Base-by-base conservation (phyloP, 768 basidiomycete species). In the Lactarius psammicola region DNA sequence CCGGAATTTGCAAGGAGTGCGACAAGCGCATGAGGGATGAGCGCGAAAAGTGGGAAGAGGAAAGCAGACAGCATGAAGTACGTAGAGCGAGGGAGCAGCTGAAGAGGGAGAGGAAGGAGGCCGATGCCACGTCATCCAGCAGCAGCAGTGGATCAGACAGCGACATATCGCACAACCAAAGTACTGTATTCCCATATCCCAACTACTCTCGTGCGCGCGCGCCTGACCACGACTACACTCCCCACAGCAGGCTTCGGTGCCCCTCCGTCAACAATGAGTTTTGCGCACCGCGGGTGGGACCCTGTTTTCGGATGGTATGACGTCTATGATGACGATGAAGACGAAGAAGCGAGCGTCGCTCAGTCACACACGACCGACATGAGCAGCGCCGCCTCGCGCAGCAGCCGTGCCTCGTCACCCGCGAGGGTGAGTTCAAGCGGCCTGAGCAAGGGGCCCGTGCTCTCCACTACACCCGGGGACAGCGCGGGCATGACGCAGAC, bases 1-100 rank as follows among this genome's bases (percentile, higher is more conserved):
- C 46, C 4, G 63, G 63, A 0, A 64, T 69, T 9, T 69, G 69
- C 66, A 30, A 56, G 44, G 63, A 18, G 38, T 17, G n/a, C 2
- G 60, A 58, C 10, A 11, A 18, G 10, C 59, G 67, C 17, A 10
- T 6, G 28, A n/a, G 15, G 56, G 28, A 23, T 15, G 62, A 64
- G 54, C 30, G 18, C 17, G 34, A 58, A 28, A 30, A 55, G 53
- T n/a, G 68, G n/a, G 40, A 33, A 7, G 36, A 59, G 44, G 44
- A 56, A 18, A 60, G 17, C 31, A 46, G 11, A 26, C 31, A 10
- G 23, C 23, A 53, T 26, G 6, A 34, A 11, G 40, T n/a, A 17
- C 17, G 1, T 20, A 30, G 23, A 31, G 28, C 30, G 59, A 17
- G 15, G 38, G 13, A n/a, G 26, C 5, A 23, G 13, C 0, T 1